phyloP scores from a whole-genome alignment of 1,284 basidiomycete species.

The Ustilago hordei region DNA sequence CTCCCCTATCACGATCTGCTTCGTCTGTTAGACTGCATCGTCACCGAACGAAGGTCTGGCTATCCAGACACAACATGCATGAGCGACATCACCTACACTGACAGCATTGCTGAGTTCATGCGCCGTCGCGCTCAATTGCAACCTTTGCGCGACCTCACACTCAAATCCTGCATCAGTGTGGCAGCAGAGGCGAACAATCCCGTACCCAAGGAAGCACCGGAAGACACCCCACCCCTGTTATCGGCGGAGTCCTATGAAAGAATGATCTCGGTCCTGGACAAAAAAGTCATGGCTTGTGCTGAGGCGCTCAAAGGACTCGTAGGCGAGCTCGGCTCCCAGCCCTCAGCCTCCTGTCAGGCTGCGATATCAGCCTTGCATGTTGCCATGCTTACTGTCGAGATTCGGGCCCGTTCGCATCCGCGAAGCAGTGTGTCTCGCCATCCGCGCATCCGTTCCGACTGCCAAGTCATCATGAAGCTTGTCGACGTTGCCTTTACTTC shows the following conservation, averaged over 20 bases:
- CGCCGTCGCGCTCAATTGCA: slow-evolving; percentile 14
- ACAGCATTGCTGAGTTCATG: slow-evolving; percentile 17
- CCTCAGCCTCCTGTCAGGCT: neutral
- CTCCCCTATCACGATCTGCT: slow-evolving; percentile 23
- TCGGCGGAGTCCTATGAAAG: slow-evolving; percentile 20
- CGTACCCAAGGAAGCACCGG: neutral
- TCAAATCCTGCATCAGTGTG: neutral
- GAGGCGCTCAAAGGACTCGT: slow-evolving; percentile 1
- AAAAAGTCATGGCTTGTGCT: slow-evolving; percentile 23
- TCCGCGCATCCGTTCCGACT: slow-evolving; percentile 12
- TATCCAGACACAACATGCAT: neutral
- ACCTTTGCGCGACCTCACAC: slow-evolving; percentile 17
- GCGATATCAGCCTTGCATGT: slow-evolving; percentile 16
- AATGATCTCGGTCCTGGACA: slow-evolving; percentile 25
- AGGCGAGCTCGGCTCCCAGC: neutral
- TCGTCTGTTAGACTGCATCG: slow-evolving; percentile 15
- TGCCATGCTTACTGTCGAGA: slow-evolving; percentile 23
- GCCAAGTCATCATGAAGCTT: slow-evolving; percentile 15
- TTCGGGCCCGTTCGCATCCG: slow-evolving; percentile 3
- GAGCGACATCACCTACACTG: neutral
- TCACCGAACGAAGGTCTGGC: slow-evolving; percentile 11
- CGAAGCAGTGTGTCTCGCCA: slow-evolving; percentile 1
- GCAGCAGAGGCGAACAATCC: neutral
- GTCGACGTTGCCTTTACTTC: slow-evolving; percentile 11
- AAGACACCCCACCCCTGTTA: slow-evolving; percentile 7